These are phyloP conservation scores for Hypsizygus ulmarius DNA, from an alignment of 1,284 basidiomycete species.

Conservation along the genomic window DNA sequence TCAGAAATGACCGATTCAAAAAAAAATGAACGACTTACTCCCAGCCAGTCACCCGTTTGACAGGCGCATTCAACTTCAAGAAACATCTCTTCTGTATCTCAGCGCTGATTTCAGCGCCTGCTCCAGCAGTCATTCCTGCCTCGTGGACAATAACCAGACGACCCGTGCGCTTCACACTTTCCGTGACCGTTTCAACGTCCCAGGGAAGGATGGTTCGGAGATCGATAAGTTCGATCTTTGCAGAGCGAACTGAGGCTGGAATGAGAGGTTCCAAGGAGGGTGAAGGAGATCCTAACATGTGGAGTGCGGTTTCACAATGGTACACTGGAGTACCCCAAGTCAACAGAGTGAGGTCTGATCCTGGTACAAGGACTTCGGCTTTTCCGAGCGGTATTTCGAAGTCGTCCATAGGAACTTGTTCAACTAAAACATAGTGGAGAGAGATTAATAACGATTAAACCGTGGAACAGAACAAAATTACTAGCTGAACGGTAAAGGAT, in stretches of 20 bases:
- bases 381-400: conserved; percentile 77
- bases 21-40: conserved; percentile 65
- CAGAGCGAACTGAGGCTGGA: conserved; percentile 64
- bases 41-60: conserved; percentile 87
- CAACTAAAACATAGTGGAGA: conserved; percentile 47
- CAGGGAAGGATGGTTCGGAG: conserved; percentile 88
- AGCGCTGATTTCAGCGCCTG: conserved; percentile 85
- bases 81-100: conserved; percentile 87
- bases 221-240: conserved; percentile 88
- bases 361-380: conserved; percentile 74
- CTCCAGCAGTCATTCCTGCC: conserved; percentile 80
- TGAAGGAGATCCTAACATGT: conserved; percentile 67
- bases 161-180: conserved; percentile 82
- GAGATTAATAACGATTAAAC: neutral
- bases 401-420: conserved; percentile 90
- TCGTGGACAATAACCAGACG: conserved; percentile 90
- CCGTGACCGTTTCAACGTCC: conserved; percentile 79
- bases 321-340: conserved; percentile 93
- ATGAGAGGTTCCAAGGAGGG: conserved; percentile 65
- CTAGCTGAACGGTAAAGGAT: conserved; percentile 81
- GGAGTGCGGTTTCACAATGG: conserved; percentile 80
- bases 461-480: conserved; percentile 23
- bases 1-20: conserved; percentile 6
- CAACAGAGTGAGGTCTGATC: conserved; percentile 83
- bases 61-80: conserved; percentile 82